Percentiles rank a stretch among this genome's conserved stretches.
Evolutionary conservation across 2,329 filamentous ascomycete species (phyloP).

Genomic region (Neofusicoccum sp.): DNA sequence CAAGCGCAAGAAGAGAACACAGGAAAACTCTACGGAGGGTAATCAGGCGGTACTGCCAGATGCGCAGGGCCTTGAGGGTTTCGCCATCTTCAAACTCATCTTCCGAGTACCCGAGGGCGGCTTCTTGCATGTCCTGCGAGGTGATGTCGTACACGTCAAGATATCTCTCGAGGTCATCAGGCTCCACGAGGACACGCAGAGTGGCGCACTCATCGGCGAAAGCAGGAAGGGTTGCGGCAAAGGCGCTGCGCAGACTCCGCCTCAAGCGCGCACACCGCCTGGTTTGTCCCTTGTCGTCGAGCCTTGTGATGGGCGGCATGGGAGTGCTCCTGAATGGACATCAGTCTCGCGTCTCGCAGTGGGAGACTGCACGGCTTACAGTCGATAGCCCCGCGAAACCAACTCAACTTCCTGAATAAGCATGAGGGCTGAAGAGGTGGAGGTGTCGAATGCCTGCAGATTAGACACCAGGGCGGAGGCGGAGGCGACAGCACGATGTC

Average conservation of each 20-base stretch:
- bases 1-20: slow-evolving; percentile 84
- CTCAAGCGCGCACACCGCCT: slow-evolving; percentile 81
- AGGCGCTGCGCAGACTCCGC: slow-evolving; percentile 69
- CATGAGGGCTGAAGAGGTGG: slow-evolving; percentile 73
- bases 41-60: slow-evolving; percentile 69
- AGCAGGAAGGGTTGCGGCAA: slow-evolving; percentile 69
- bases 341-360: slow-evolving; percentile 29
- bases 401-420: slow-evolving; percentile 95
- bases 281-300: slow-evolving; percentile 80
- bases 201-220: slow-evolving; percentile 71
- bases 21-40: slow-evolving; percentile 82
- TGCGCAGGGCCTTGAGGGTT: slow-evolving; percentile 75
- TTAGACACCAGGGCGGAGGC: slow-evolving; percentile 70
- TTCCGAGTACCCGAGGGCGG: slow-evolving; percentile 58
- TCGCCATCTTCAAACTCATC: slow-evolving; percentile 75
- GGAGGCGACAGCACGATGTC: slow-evolving; percentile 72
- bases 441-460: slow-evolving; percentile 80
- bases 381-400: slow-evolving; percentile 84
- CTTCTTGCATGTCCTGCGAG: slow-evolving; percentile 50
- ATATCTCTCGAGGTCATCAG: slow-evolving; percentile 85
- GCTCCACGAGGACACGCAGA: slow-evolving; percentile 74
- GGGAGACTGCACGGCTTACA: slow-evolving; percentile 56
- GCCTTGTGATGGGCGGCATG: slow-evolving; percentile 84
- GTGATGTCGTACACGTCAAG: slow-evolving; percentile 68
- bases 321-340: slow-evolving; percentile 70